phyloP scores from a whole-genome alignment of 805 yeast species.

The Metschnikowia lunata region DNA sequence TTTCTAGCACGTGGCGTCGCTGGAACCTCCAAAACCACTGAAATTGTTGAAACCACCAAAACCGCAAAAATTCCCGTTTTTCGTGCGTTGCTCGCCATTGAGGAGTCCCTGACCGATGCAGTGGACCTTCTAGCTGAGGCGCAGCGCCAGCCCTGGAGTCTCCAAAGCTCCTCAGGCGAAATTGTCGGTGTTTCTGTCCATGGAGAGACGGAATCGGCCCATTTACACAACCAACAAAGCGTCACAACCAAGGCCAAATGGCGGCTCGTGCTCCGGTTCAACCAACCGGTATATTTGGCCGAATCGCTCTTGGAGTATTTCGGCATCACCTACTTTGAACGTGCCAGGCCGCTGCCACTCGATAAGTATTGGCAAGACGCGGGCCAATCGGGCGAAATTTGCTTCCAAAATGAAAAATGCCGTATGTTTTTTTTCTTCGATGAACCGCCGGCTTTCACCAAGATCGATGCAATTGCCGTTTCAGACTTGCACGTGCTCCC shows the following conservation, averaged over 20 bases:
- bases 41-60: constrained; percentile 5
- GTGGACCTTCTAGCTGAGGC: constrained; percentile 22
- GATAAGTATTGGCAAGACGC: neutral
- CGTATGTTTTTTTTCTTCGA: constrained; percentile 7
- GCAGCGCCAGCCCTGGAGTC: constrained; percentile 21
- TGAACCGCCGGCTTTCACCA: constrained; percentile 17
- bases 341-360: neutral
- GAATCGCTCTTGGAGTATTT: constrained; percentile 27
- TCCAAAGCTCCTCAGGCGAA: constrained; percentile 6
- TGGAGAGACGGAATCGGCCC: constrained; percentile 11
- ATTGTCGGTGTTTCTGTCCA: constrained; percentile 18
- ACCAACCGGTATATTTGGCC: constrained; percentile 26
- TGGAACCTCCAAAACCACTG: constrained; percentile 24
- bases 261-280: constrained; percentile 24
- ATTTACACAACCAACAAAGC: constrained; percentile 3
- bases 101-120: constrained; percentile 5
- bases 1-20: constrained; percentile 16
- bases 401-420: neutral
- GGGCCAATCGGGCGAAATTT: constrained; percentile 2
- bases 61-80: constrained; percentile 17
- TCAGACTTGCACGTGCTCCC: constrained; percentile 23
- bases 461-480: constrained; percentile 22
- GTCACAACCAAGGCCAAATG: constrained; percentile 15
- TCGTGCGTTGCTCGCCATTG: constrained; percentile 22
- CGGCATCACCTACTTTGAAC: constrained; percentile 18